Evolutionary conservation across 176 grass and related monocot genomes (phyloP), one percentile per base, ranked within the genome.

Genomic region (Hyparrhenia diplandra): DNA sequence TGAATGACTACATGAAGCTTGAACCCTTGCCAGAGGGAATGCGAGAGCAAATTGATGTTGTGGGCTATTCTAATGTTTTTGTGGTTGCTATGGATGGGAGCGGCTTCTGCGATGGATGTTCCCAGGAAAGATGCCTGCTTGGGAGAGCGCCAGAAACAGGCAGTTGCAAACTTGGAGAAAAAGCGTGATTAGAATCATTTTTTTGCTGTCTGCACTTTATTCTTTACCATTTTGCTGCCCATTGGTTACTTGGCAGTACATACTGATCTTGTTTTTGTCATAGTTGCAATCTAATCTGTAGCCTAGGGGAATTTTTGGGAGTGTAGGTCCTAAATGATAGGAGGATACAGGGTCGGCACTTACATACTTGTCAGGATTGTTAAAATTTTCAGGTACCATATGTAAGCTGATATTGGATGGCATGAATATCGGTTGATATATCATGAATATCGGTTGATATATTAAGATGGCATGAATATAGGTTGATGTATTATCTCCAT

Each of bases 51-150:
- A 81, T 35, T 99, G 80, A 76, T 99, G 92, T 45, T 99, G 3
- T 99, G 96, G 92, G 96, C 92, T 73, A 80, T 78, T 5, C 67
- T 93, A 61, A 99, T 99, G 92, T 99, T 93, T n/a, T 66, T 82
- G 92, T 51, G 84, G 96, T 25, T 99, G 96, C 65, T 99, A 95
- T 62, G 90, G 88, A 60, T 99, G 96, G 92, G 96, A 99, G 89
- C 87, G 92, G 21, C 61, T 95, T 28, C 73, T 99, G 85, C 85
- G 96, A 49, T 99, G 88, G 92, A 47, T 73, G 4, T 93, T 93
- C 69, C 96, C 96, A 45, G 96, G 96, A 34, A 89, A 89, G 85
- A 95, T 99, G 90, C 92, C 96, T 9, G 86, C 81, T 7, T 93
- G 92, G 96, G 90, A n/a, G n/a, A 87, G 63, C 86, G 85, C 58